phyloP scores from a whole-genome alignment of 768 basidiomycete species.

The Boletellus ananiceps region DNA sequence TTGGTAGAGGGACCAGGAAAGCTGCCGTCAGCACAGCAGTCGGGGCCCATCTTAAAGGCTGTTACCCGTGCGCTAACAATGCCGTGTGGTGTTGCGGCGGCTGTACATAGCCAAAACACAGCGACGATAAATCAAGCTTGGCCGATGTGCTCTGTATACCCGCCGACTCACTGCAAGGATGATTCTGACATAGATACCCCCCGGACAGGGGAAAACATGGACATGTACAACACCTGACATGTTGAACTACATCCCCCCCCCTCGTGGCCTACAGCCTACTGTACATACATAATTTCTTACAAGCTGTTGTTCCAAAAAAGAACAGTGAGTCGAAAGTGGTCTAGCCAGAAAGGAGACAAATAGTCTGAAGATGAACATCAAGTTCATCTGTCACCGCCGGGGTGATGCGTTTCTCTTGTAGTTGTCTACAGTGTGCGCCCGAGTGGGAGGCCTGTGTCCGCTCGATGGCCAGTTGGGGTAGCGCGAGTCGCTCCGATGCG shows the following conservation, averaged over 20 bases:
- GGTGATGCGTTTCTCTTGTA: slow-evolving; percentile 40
- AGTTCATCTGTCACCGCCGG: slow-evolving; percentile 37
- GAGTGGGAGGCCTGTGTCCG: slow-evolving; percentile 20
- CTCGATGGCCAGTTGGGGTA: slow-evolving; percentile 17
- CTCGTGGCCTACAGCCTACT: slow-evolving; percentile 3
- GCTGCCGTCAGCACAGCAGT: no score
- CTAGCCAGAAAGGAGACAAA: slow-evolving; percentile 4
- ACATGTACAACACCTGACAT: neutral
- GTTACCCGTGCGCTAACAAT: no score
- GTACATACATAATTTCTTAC: slow-evolving; percentile 16
- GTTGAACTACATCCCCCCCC: slow-evolving; percentile 2
- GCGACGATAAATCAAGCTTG: no score
- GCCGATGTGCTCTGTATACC: no score
- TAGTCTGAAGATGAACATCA: slow-evolving; percentile 2
- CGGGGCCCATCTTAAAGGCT: no score
- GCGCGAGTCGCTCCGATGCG: slow-evolving; percentile 20
- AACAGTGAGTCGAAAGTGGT: slow-evolving; percentile 5
- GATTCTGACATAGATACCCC: neutral
- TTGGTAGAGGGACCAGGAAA: no score
- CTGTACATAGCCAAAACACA: no score
- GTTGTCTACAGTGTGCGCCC: slow-evolving; percentile 33
- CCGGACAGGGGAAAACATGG: no score
- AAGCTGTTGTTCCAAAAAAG: slow-evolving; percentile 6
- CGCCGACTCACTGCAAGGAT: no score
- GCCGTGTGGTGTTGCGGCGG: no score